Conservation (phyloP, 805 yeast species). For the Saturnispora mendoncae region DNA sequence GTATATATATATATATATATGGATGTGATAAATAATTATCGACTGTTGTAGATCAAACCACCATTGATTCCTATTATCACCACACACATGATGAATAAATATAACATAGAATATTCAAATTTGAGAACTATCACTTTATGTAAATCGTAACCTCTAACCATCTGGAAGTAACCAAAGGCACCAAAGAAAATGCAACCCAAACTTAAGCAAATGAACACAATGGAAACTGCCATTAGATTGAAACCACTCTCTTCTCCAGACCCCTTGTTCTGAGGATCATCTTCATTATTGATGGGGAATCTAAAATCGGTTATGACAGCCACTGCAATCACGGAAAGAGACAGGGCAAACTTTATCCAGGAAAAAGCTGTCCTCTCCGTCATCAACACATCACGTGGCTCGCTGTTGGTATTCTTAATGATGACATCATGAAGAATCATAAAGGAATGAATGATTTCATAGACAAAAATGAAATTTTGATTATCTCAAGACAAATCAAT, state of each 20-base stretch:
- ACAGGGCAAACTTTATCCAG: constrained; percentile 37
- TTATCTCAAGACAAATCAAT: not conserved
- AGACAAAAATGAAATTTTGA: not conserved
- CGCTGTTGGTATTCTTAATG: constrained; percentile 32
- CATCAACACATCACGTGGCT: constrained; percentile 46
- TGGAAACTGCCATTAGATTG: not conserved
- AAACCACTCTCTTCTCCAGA: not conserved
- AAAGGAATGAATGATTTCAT: not conserved
- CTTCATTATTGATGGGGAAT: constrained; percentile 21
- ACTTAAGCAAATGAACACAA: constrained; percentile 5
- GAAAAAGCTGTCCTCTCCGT: constrained; percentile 43
- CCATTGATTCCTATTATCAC: constrained; percentile 3
- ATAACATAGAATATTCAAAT: constrained; percentile 6
- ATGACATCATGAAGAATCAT: constrained; percentile 16
- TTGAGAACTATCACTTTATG: constrained; percentile 6
- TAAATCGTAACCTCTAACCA: constrained; percentile 6
- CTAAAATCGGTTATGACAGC: constrained; percentile 38
- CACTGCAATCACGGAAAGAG: constrained; percentile 37
- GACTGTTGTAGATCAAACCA: not conserved
- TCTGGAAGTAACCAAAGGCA: constrained; percentile 9
- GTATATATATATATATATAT: no score
- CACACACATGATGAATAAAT: constrained; percentile 3
- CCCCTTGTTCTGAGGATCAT: not conserved
- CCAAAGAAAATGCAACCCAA: constrained; percentile 10
- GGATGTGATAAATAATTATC: not conserved